These are phyloP conservation scores for Hirschfeldia incana DNA, from an alignment of 345 rosid genomes.

Conservation along the genomic window DNA sequence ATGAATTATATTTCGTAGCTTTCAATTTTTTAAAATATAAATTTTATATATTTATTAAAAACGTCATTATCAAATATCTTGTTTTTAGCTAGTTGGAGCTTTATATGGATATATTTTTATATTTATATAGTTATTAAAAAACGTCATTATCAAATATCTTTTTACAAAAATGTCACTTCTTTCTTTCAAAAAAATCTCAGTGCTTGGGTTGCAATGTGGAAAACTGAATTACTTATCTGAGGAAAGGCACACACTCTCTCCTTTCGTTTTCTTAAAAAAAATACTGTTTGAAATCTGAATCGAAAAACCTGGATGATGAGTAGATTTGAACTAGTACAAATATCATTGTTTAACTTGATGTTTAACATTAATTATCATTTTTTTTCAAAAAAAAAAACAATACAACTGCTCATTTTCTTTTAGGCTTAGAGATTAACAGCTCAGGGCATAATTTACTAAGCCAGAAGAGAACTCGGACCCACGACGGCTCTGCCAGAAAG, in stretches of 20 bases:
- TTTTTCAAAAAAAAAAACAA: too few relatives aligned
- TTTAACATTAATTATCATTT: too few relatives aligned
- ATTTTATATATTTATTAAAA: too few relatives aligned
- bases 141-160: neutral
- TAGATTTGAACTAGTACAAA: too few relatives aligned
- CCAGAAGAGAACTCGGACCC: constrained; percentile 47
- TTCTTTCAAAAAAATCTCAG: too few relatives aligned
- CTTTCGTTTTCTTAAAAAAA: neutral
- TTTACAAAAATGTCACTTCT: neutral
- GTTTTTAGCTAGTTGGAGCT: neutral
- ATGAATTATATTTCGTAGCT: neutral
- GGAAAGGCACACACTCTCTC: neutral
- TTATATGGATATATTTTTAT: neutral
- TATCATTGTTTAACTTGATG: too few relatives aligned
- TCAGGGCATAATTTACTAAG: constrained; percentile 51
- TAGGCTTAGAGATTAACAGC: neutral
- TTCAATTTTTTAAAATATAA: neutral
- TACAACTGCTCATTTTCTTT: too few relatives aligned
- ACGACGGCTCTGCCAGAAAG: constrained; percentile 46
- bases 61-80: too few relatives aligned
- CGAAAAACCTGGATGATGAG: too few relatives aligned
- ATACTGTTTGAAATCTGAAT: neutral
- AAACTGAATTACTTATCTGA: neutral
- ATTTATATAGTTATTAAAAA: too few relatives aligned
- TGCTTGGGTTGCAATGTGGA: constrained; percentile 3